Conservation (phyloP, 352 stramenopile genomes). For the Globisporangium barbulae region DNA sequence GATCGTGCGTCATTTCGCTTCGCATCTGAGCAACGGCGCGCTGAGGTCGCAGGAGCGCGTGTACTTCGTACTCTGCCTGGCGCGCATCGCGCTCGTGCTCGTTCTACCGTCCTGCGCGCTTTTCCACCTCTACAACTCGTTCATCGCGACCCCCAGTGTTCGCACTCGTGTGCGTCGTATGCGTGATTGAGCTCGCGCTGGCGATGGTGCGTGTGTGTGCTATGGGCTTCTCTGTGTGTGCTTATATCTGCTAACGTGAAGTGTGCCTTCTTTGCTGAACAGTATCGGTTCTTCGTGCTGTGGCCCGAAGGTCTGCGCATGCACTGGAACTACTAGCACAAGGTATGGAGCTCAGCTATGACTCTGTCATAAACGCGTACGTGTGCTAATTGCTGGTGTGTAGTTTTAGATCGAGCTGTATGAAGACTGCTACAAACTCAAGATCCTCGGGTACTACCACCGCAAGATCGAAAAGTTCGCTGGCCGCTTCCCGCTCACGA, state of each 20-base stretch:
- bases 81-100: conserved; percentile 50
- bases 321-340: conserved; percentile 69
- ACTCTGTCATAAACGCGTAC: background rate
- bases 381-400: background rate
- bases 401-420: conserved; percentile 59
- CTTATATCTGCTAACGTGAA: background rate
- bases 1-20: conserved; percentile 70
- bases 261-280: background rate
- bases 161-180: conserved; percentile 50
- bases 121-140: conserved; percentile 47
- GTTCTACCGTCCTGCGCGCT: conserved; percentile 45
- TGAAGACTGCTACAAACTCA: conserved; percentile 69
- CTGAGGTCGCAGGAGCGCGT: conserved; percentile 48
- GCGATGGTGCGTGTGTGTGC: conserved; percentile 36
- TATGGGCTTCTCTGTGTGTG: background rate
- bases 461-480: conserved; percentile 79
- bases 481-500: conserved; percentile 45
- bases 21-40: conserved; percentile 51
- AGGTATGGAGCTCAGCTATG: conserved; percentile 29
- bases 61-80: conserved; percentile 53
- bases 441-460: conserved; percentile 83
- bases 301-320: conserved; percentile 69
- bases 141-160: conserved; percentile 62
- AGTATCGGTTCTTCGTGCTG: conserved; percentile 70
- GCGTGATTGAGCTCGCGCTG: conserved; percentile 42